phyloP scores from a whole-genome alignment of 306 rosid species.

The Vigna angularis region DNA sequence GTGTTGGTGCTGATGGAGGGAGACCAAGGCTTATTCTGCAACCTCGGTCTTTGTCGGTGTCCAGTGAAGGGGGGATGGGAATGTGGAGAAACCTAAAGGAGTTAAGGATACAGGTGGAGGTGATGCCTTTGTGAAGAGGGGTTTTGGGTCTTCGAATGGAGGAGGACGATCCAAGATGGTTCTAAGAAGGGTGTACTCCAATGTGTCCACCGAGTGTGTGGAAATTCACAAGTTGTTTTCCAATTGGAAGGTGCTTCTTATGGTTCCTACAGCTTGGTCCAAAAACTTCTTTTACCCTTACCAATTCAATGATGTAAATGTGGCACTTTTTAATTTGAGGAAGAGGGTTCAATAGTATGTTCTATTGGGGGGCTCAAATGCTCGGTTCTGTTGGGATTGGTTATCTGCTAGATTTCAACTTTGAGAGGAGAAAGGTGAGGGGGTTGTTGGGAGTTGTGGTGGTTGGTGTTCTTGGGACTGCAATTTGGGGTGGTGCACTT shows the following conservation, averaged over 20 bases:
- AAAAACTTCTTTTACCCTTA: constrained; percentile 76
- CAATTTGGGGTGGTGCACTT: constrained; percentile 81
- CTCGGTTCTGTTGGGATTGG: constrained; percentile 72
- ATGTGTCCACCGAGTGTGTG: too few relatives aligned
- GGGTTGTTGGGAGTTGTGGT: constrained; percentile 64
- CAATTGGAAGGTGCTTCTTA: constrained; percentile 76
- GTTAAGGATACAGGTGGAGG: constrained; percentile 57
- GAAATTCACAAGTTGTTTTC: too few relatives aligned
- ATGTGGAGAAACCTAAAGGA: constrained; percentile 60
- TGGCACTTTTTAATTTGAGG: constrained; percentile 62
- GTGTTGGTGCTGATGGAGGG: constrained; percentile 40
- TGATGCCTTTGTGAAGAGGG: constrained; percentile 64
- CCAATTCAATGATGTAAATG: constrained; percentile 75
- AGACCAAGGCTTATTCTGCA: constrained; percentile 88
- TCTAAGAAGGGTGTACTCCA: too few relatives aligned
- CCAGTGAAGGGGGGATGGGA: constrained; percentile 53
- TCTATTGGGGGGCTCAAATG: constrained; percentile 88
- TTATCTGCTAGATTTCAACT: constrained; percentile 69
- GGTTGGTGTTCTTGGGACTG: constrained; percentile 64
- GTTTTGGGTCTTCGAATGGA: constrained; percentile 59
- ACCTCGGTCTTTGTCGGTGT: constrained; percentile 64
- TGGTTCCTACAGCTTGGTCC: constrained; percentile 77
- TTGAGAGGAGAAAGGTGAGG: constrained; percentile 66
- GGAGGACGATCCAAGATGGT: constrained; percentile 6
- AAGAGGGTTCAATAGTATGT: constrained; percentile 77